These are phyloP conservation scores for Leccinum rimulosum DNA, from an alignment of 768 basidiomycete species.

Conservation along the genomic window DNA sequence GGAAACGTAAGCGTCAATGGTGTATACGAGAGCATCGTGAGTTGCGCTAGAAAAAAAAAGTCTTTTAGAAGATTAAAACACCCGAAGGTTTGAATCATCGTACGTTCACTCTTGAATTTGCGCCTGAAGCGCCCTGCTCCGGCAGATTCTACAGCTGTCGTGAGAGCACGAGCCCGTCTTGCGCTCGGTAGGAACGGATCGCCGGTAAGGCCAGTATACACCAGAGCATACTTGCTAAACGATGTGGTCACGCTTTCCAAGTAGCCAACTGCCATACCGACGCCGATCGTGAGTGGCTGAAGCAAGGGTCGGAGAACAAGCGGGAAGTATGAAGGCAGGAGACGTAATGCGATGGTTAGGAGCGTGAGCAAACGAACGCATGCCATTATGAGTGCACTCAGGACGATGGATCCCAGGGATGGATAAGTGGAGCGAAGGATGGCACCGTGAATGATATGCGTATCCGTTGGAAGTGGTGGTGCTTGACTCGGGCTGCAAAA, in stretches of 20 bases:
- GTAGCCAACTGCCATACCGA: slow-evolving; percentile 40
- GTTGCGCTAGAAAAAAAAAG: slow-evolving; percentile 42
- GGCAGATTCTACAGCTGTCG: slow-evolving; percentile 51
- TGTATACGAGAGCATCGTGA: slow-evolving; percentile 68
- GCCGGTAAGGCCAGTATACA: slow-evolving; percentile 76
- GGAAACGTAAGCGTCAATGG: slow-evolving; percentile 80
- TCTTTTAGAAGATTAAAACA: neutral
- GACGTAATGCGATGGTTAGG: slow-evolving; percentile 48
- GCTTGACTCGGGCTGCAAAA: slow-evolving; percentile 26
- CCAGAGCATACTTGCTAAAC: slow-evolving; percentile 62
- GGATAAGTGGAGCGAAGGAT: slow-evolving; percentile 77
- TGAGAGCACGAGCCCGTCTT: slow-evolving; percentile 54
- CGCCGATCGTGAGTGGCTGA: slow-evolving; percentile 37
- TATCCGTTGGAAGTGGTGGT: slow-evolving; percentile 49
- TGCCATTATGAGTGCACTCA: slow-evolving; percentile 77
- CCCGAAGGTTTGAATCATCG: slow-evolving; percentile 20
- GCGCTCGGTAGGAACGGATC: slow-evolving; percentile 63
- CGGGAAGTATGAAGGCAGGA: slow-evolving; percentile 52
- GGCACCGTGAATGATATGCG: slow-evolving; percentile 74
- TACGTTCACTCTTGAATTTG: slow-evolving; percentile 60
- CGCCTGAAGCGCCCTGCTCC: slow-evolving; percentile 39
- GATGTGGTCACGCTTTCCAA: slow-evolving; percentile 47
- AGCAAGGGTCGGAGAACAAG: slow-evolving; percentile 41
- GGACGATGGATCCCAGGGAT: slow-evolving; percentile 75
- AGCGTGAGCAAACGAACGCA: slow-evolving; percentile 58